Conservation (phyloP, 1,284 basidiomycete species). For the Malassezia cuniculi region DNA sequence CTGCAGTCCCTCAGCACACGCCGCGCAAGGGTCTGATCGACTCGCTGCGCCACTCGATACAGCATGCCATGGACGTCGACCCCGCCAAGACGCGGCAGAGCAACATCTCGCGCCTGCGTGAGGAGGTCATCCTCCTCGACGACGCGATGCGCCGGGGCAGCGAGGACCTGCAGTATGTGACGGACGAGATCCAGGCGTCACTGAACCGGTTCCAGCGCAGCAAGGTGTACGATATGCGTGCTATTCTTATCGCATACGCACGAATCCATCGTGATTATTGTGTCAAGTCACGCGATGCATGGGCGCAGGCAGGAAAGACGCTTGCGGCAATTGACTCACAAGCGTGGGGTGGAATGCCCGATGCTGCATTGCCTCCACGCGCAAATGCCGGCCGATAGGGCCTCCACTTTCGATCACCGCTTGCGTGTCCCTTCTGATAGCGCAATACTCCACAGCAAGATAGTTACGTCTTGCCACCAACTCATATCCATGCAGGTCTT, state of each 20-base stretch:
- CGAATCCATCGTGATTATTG: constrained; percentile 88
- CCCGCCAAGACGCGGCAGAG: constrained; percentile 87
- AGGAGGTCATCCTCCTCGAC: constrained; percentile 57
- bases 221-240: constrained; percentile 86
- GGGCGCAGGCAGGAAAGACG: constrained; percentile 2
- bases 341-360: constrained; percentile 7
- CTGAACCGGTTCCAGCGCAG: constrained; percentile 95
- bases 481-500: constrained; percentile 32
- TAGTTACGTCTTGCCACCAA: not conserved
- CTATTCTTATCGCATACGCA: constrained; percentile 82
- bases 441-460: constrained; percentile 9
- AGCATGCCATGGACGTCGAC: constrained; percentile 97
- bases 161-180: constrained; percentile 74
- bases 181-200: constrained; percentile 89
- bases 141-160: constrained; percentile 33
- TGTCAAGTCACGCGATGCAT: constrained; percentile 56
- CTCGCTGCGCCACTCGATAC: constrained; percentile 83
- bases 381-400: not conserved
- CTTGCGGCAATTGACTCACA: not conserved
- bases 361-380: not conserved
- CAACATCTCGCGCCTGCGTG: constrained; percentile 81
- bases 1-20: not conserved
- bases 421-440: constrained; percentile 11
- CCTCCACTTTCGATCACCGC: constrained; percentile 15
- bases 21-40: constrained; percentile 59